Evolutionary conservation across 805 yeast species (phyloP).

Genomic region (Saccharomycopsis fermentans): DNA sequence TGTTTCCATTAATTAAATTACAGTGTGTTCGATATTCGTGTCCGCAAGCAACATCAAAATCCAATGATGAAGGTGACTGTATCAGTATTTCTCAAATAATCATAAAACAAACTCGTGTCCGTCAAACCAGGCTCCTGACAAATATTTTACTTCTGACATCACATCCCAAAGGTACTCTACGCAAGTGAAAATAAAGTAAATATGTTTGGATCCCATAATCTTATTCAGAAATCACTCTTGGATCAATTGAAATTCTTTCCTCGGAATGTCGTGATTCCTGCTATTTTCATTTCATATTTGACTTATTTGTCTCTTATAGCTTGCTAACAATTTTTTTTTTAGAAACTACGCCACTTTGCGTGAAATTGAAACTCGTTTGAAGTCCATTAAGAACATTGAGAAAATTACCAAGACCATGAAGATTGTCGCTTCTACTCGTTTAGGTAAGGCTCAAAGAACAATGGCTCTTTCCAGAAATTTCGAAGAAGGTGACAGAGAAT

Average conservation of each 20-base stretch:
- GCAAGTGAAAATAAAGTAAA: too few relatives aligned
- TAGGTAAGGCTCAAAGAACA: conserved; percentile 91
- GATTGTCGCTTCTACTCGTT: conserved; percentile 96
- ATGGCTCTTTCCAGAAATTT: conserved; percentile 81
- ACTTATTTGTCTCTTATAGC: not conserved
- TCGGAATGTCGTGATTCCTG: not conserved
- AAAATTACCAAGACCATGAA: conserved; percentile 99
- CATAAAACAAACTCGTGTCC: too few relatives aligned
- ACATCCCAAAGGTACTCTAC: too few relatives aligned
- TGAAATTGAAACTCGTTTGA: conserved; percentile 96
- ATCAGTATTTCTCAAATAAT: too few relatives aligned
- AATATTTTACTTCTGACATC: too few relatives aligned
- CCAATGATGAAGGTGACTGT: too few relatives aligned
- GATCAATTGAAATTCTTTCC: not conserved
- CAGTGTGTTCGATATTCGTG: too few relatives aligned
- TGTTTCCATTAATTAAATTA: too few relatives aligned
- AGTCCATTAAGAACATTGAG: conserved; percentile 97
- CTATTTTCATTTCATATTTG: not conserved
- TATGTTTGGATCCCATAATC: too few relatives aligned
- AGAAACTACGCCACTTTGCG: conserved; percentile 97
- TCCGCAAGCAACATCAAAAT: too few relatives aligned
- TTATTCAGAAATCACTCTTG: too few relatives aligned
- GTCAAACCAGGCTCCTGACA: too few relatives aligned
- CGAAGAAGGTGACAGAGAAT: conserved; percentile 69
- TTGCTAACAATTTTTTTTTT: not conserved